Conservation (phyloP, 2,329 filamentous ascomycete genomes). For the Colletotrichum viniferum region DNA sequence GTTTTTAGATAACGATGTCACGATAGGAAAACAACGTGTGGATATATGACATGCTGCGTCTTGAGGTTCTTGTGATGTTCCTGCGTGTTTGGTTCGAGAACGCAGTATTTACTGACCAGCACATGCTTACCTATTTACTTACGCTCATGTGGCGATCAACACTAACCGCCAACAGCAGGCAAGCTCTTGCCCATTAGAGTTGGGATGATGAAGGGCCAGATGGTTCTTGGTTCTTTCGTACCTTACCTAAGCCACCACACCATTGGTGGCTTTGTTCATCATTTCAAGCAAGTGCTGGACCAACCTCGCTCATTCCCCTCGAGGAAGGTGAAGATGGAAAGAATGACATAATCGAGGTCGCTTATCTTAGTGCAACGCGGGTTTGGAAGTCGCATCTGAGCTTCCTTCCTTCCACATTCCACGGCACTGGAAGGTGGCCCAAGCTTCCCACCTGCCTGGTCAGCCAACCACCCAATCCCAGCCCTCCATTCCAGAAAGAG, state of each 20-base stretch:
- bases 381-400: not conserved
- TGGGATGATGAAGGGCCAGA: not conserved
- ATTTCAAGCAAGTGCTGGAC: not conserved
- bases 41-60: not conserved
- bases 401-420: not conserved
- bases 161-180: not conserved
- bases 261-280: not conserved
- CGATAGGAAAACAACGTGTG: not conserved
- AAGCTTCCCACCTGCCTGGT: not conserved
- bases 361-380: not conserved
- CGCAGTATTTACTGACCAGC: not conserved
- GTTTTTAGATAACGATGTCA: not conserved
- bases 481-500: not conserved
- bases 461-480: not conserved
- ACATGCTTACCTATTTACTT: not conserved
- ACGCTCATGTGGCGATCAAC: not conserved
- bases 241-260: not conserved
- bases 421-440: not conserved
- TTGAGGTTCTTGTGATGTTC: not conserved
- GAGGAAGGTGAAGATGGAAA: not conserved
- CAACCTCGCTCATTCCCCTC: not conserved
- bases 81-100: not conserved
- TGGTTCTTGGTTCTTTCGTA: not conserved
- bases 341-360: not conserved
- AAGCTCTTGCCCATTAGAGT: not conserved